Base-by-base conservation (phyloP, 1,284 basidiomycete genomes). In the Marasmius tenuissimus region DNA sequence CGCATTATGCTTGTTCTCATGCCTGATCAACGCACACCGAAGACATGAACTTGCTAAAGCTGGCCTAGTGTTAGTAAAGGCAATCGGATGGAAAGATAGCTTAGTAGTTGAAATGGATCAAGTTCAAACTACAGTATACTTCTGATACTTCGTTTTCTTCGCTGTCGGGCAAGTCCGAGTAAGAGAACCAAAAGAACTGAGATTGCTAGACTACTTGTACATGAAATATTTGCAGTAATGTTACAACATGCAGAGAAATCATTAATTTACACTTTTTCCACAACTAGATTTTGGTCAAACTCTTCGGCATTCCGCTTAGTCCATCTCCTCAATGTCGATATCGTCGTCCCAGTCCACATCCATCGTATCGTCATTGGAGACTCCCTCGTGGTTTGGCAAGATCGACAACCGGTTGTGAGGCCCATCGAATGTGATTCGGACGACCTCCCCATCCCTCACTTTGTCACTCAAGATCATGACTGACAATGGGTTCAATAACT, bases 401-500 rank as follows among this genome's bases (percentile, higher is more conserved):
- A 98, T 88, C 39, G 84, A 76, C 47, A 99, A 76, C 37, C 89
- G 85, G 75, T 98, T 98, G 66, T 85, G 85, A 37, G 90, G 88
- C 16, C 91, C 86, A 71, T 99, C 95, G 66, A 95, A 96, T 35
- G 85, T 84, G 59, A 98, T 84, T 40, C 78, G 76, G 8, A 93
- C 91, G 0, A 75, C 82, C 75, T 97, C 95, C 40, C 90, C 91
- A 63, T 98, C 95, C 54, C 88, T 83, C 60, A 97, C 80, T 57
- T 88, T 85, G 66, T 93, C 94, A 42, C 93, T 89, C 53, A 99
- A 86, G 55, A 99, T 84, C 78, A 94, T 85, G 63, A 93, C 81
- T 18, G 94, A 95, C 51, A 99, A 79, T 9, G 97, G 97, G 75
- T 97, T 96, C 68, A 99, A 84, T 53, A 99, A 81, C 73, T 98